Percentiles rank a stretch among this genome's conserved stretches.
phyloP scores from a whole-genome alignment of 345 rosid genomes.

The Hirschfeldia incana region DNA sequence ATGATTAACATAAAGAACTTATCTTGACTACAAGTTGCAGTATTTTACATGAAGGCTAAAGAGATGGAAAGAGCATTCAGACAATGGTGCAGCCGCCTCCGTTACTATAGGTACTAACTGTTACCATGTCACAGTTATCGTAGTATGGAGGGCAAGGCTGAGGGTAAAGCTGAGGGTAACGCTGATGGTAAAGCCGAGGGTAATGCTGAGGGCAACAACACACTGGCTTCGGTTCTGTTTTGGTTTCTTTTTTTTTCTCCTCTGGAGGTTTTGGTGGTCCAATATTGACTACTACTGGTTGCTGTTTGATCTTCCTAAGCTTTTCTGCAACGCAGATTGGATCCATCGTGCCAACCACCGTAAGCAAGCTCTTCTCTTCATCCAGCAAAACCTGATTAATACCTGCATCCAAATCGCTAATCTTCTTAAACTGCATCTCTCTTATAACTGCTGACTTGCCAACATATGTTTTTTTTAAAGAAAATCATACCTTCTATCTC shows the following conservation, averaged over 20 bases:
- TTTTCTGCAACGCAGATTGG: conserved; percentile 23
- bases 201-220: conserved; percentile 5
- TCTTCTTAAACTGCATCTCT: background rate
- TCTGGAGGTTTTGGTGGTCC: conserved; percentile 37
- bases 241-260: conserved; percentile 1
- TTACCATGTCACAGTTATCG: conserved; percentile 2
- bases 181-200: background rate
- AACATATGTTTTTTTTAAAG: background rate
- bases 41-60: conserved; percentile 19
- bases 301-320: conserved; percentile 33
- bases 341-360: conserved; percentile 43
- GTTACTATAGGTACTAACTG: conserved; percentile 20
- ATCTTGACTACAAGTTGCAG: background rate
- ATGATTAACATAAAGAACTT: background rate
- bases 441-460: background rate
- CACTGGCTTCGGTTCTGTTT: background rate
- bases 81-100: conserved; percentile 38
- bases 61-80: conserved; percentile 21
- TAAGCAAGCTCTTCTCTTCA: conserved; percentile 36
- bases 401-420: conserved; percentile 24
- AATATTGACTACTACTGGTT: conserved; percentile 35
- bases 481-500: conserved; percentile 30
- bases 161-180: too few species aligned
- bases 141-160: conserved; percentile 18
- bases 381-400: conserved; percentile 30